Conservation (phyloP, 192 early-diverging fungal species). For the Rhizophagus clarus region DNA sequence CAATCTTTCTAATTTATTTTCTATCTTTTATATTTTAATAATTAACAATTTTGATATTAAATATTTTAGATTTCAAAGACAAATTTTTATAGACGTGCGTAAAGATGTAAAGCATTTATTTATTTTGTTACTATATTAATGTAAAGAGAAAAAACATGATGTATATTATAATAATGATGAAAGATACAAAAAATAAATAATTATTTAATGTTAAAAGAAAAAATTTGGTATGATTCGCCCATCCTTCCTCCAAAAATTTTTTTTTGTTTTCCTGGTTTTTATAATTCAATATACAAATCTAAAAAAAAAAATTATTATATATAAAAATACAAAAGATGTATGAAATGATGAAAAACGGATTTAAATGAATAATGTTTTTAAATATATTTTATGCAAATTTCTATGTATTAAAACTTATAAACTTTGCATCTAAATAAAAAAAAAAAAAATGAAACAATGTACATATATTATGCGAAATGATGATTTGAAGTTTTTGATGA, state of each 20-base stretch:
- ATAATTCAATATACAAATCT: background rate
- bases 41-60: too few relatives aligned
- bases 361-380: background rate
- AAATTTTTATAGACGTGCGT: too few relatives aligned
- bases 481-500: background rate
- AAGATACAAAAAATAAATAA: too few relatives aligned
- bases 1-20: too few relatives aligned
- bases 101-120: too few relatives aligned
- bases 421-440: background rate
- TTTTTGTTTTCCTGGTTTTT: background rate
- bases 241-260: background rate
- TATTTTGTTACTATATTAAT: too few relatives aligned
- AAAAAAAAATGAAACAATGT: background rate
- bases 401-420: background rate
- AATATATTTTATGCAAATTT: background rate
- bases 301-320: background rate
- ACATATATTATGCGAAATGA: background rate
- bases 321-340: background rate
- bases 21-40: too few relatives aligned
- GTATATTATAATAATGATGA: too few relatives aligned
- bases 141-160: too few relatives aligned
- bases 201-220: too few relatives aligned
- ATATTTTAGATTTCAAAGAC: too few relatives aligned
- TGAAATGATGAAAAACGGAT: background rate
- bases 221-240: too few relatives aligned